Evolutionary conservation across 2,329 filamentous ascomycete species (phyloP), one percentile per base, ranked within the genome.

Genomic region (Hypoxylon sp.): DNA sequence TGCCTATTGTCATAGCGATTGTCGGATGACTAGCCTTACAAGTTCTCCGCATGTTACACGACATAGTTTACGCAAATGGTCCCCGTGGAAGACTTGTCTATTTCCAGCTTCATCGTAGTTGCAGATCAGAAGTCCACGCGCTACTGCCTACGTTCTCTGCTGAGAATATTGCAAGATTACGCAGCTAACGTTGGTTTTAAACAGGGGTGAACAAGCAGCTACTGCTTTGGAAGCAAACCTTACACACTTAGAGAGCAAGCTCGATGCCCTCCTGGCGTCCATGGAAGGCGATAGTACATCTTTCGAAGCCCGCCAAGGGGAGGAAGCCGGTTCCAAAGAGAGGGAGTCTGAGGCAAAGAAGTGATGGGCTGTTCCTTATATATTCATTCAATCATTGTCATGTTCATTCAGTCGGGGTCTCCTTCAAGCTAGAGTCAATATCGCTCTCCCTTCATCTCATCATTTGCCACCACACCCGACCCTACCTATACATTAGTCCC

Each of bases 201-300:
- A 64, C 47, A 78, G 76, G 69, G 75, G 76, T 41, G 76, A 78
- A 63, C 74, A 75, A 58, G 73, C 75, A 53, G 76, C 76, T 34
- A 62, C 75, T 9, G 74, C 74, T 48, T 65, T 78, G 32, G 76
- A 78, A 61, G 74, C 74, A 37, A 74, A 71, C 39, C 71, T 78
- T 46, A 68, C 75, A 41, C 74, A 58, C 39, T 69, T 78, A 11
- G 75, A 78, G 62, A 72, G 59, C 64, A 77, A 72, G 51, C 74
- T 78, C 19, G 76, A 78, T 56, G 75, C 73, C 14, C 60, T 78
- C n/a, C 64, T 78, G 16, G 75, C 74, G 39, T 73, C 73, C 12
- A 65, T 77, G 34, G 76, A 77, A 50, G 64, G 45, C 12, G 63
- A 51, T 5, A 32, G 55, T 45, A 58, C 43, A 14, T 25, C 51